Percentiles rank a stretch among this genome's conserved stretches.
phyloP scores from a whole-genome alignment of 2,329 filamentous ascomycete genomes.

The Rhexocercosporidium sp. region DNA sequence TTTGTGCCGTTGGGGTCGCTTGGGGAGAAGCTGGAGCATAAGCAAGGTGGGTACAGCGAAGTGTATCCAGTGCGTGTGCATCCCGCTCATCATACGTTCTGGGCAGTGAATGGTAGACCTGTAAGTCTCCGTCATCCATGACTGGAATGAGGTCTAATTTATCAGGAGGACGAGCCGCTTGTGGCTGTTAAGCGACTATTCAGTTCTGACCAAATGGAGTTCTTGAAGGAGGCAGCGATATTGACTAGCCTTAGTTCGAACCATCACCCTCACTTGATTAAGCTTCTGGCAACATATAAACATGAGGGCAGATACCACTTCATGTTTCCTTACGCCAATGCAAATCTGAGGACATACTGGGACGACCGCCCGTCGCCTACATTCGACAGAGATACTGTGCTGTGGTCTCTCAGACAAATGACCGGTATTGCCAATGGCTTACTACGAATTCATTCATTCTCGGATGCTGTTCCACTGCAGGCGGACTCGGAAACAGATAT shows the following conservation, averaged over 20 bases:
- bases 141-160: not conserved
- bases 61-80: constrained; percentile 32
- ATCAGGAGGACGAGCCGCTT: constrained; percentile 24
- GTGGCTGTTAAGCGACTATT: constrained; percentile 32
- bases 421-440: constrained; percentile 38
- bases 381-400: constrained; percentile 24
- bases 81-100: constrained; percentile 32
- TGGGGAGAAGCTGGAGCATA: constrained; percentile 6
- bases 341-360: constrained; percentile 40
- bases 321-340: constrained; percentile 40
- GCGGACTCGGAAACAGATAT: too few species aligned
- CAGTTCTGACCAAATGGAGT: constrained; percentile 23
- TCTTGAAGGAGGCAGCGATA: constrained; percentile 27
- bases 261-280: constrained; percentile 36
- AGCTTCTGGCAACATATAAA: constrained; percentile 40
- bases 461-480: constrained; percentile 11
- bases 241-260: constrained; percentile 22
- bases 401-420: constrained; percentile 42
- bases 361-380: constrained; percentile 16
- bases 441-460: constrained; percentile 36
- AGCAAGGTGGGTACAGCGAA: constrained; percentile 33
- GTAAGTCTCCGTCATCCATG: not conserved
- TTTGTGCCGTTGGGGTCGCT: constrained; percentile 22
- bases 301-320: constrained; percentile 35
- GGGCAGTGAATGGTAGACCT: not conserved